Conservation (phyloP, 83 land plant species). For the Thuja plicata region DNA sequence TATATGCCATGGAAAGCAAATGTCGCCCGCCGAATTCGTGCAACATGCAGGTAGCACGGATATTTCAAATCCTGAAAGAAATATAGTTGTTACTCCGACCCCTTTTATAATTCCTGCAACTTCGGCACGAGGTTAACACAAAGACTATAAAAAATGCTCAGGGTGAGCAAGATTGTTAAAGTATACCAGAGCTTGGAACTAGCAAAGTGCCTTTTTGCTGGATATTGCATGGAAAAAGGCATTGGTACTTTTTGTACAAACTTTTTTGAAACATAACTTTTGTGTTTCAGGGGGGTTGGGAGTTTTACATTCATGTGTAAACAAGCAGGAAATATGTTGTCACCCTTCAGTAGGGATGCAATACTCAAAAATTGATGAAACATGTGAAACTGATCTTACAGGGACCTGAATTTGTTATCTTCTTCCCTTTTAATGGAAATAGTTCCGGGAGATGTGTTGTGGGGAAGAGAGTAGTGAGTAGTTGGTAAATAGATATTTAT, state of each 20-base stretch:
- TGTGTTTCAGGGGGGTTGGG: not conserved
- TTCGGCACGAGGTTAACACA: constrained; percentile 5
- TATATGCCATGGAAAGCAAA: constrained; percentile 27
- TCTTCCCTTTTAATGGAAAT: not conserved
- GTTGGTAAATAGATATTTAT: not conserved
- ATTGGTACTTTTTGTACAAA: not conserved
- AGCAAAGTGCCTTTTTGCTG: not conserved
- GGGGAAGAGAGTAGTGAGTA: not conserved
- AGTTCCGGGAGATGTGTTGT: not conserved
- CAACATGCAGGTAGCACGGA: constrained; percentile 29
- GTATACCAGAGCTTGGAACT: not conserved
- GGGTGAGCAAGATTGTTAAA: not conserved
- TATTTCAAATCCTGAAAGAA: constrained; percentile 32
- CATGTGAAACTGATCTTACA: not conserved
- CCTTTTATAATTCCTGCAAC: constrained; percentile 2
- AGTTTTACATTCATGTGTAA: not conserved
- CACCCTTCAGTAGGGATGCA: not conserved
- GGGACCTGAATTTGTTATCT: not conserved
- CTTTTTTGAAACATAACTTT: not conserved
- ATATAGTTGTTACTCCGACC: constrained; percentile 24
- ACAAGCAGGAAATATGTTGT: not conserved
- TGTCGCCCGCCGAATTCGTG: constrained; percentile 30
- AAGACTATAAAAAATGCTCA: not conserved
- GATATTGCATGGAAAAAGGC: not conserved
- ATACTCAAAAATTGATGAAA: not conserved